A percentile compares a stretch with the other conserved stretches of the same genome.
phyloP scores from a whole-genome alignment of 2,329 filamentous ascomycete species.

The Diplodia intermedia region DNA sequence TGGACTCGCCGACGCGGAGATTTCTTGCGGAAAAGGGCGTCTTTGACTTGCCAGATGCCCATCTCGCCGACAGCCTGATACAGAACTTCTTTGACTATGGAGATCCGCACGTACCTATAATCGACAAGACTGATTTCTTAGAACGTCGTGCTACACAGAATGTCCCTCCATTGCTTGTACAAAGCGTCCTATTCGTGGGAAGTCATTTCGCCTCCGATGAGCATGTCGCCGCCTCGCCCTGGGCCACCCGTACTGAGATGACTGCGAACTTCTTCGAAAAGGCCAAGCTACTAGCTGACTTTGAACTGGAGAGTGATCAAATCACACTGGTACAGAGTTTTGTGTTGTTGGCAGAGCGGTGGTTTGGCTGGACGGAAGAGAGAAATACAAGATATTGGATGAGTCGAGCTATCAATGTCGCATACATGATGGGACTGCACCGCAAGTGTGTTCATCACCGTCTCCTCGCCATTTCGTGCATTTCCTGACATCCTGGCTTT shows the following conservation, averaged over 20 bases:
- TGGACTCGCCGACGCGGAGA: not conserved
- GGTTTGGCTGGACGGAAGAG: slow-evolving; percentile 28
- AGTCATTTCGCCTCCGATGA: slow-evolving; percentile 11
- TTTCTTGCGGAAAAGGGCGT: slow-evolving; percentile 16
- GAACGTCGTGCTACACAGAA: not conserved
- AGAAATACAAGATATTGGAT: slow-evolving; percentile 27
- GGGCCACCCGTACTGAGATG: slow-evolving; percentile 9
- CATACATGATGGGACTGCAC: slow-evolving; percentile 21
- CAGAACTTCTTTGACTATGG: slow-evolving; percentile 16
- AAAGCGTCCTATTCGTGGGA: slow-evolving; percentile 16
- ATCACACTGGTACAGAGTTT: slow-evolving; percentile 20
- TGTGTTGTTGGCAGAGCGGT: slow-evolving; percentile 12
- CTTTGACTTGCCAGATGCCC: slow-evolving; percentile 7
- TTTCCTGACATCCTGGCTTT: not conserved
- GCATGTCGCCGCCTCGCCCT: not conserved
- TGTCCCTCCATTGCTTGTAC: slow-evolving; percentile 5
- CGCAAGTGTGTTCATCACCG: not conserved
- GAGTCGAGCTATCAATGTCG: slow-evolving; percentile 13
- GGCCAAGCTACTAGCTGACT: slow-evolving; percentile 23
- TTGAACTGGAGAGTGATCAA: slow-evolving; percentile 21
- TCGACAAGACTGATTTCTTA: slow-evolving; percentile 16
- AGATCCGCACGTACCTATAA: slow-evolving; percentile 12
- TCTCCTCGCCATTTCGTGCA: no score
- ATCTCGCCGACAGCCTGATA: not conserved
- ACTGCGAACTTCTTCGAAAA: slow-evolving; percentile 14